Conservation (phyloP, 2,329 filamentous ascomycete species). For the Fusarium ramigenum region DNA sequence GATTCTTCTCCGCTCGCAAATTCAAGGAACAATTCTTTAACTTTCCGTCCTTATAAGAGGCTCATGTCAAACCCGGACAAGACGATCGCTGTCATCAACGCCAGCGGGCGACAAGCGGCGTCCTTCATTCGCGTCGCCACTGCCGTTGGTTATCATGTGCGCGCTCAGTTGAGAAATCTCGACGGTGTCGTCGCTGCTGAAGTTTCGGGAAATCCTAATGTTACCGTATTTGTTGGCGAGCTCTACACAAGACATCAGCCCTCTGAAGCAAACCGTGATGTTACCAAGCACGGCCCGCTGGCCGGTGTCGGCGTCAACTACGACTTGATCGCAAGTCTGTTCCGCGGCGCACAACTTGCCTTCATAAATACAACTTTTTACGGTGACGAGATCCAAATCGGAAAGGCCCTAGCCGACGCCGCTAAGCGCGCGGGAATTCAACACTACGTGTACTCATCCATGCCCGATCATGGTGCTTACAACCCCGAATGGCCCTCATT, state of each 20-base stretch:
- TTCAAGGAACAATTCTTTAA: constrained; percentile 68
- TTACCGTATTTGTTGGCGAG: constrained; percentile 71
- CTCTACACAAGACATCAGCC: constrained; percentile 66
- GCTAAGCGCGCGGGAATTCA: constrained; percentile 85
- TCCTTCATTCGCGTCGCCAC: constrained; percentile 94
- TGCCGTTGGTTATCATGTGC: constrained; percentile 91
- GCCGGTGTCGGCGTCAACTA: constrained; percentile 75
- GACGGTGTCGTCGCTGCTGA: constrained; percentile 90
- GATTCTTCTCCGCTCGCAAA: constrained; percentile 64
- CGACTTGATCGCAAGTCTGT: constrained; percentile 78
- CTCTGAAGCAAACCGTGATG: constrained; percentile 64
- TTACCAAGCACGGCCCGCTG: constrained; percentile 74
- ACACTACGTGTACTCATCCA: constrained; percentile 96
- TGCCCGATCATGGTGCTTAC: constrained; percentile 92
- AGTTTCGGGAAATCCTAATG: constrained; percentile 81
- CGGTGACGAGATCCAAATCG: constrained; percentile 92
- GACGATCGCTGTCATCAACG: constrained; percentile 94
- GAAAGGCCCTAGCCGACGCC: constrained; percentile 86
- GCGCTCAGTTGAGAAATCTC: constrained; percentile 87
- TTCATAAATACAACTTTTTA: constrained; percentile 99
- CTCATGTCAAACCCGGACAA: constrained; percentile 71
- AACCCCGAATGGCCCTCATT: constrained; percentile 80
- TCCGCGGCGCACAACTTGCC: constrained; percentile 84
- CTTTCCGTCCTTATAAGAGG: constrained; percentile 68
- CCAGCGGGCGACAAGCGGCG: constrained; percentile 92